Percentiles rank a stretch among this genome's conserved stretches.
Evolutionary conservation across 768 basidiomycete species (phyloP).

Genomic region (Daedaleopsis nitida): DNA sequence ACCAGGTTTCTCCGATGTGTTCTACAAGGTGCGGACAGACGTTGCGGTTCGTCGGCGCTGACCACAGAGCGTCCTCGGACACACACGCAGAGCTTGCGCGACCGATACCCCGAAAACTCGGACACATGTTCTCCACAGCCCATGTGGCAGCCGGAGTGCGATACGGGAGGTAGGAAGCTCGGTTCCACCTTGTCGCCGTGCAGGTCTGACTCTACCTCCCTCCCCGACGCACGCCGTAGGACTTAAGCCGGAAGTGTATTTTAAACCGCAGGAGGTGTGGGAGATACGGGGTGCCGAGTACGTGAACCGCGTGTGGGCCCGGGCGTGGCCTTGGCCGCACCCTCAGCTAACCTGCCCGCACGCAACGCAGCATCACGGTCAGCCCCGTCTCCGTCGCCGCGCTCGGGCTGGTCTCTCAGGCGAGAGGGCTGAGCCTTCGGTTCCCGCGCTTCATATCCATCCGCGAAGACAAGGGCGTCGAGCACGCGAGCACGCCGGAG

Average conservation of each 20-base stretch:
- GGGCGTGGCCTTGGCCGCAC: too few relatives aligned
- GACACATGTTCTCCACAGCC: constrained; percentile 54
- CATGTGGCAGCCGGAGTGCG: constrained; percentile 56
- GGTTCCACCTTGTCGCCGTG: constrained; percentile 1
- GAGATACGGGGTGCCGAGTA: constrained; percentile 81
- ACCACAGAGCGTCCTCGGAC: not conserved
- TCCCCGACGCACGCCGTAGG: constrained; percentile 37
- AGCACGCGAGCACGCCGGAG: constrained; percentile 70
- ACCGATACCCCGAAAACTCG: constrained; percentile 63
- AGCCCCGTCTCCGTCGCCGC: constrained; percentile 88
- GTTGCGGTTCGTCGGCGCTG: constrained; percentile 1
- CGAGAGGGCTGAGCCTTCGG: constrained; percentile 76
- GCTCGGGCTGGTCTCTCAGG: constrained; percentile 53
- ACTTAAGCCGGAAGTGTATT: constrained; percentile 66
- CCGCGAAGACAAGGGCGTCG: constrained; percentile 72
- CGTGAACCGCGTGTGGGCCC: constrained; percentile 32
- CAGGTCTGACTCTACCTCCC: not conserved
- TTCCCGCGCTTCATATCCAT: constrained; percentile 85
- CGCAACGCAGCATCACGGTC: constrained; percentile 61
- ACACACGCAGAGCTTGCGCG: constrained; percentile 52
- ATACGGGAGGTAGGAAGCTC: constrained; percentile 55
- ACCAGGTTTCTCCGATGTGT: constrained; percentile 80
- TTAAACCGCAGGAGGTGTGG: constrained; percentile 81
- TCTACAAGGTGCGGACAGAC: constrained; percentile 61
- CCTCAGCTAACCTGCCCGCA: not conserved